Conservation (phyloP, 148 eudicot genomes). For the Chenopodium album region DNA sequence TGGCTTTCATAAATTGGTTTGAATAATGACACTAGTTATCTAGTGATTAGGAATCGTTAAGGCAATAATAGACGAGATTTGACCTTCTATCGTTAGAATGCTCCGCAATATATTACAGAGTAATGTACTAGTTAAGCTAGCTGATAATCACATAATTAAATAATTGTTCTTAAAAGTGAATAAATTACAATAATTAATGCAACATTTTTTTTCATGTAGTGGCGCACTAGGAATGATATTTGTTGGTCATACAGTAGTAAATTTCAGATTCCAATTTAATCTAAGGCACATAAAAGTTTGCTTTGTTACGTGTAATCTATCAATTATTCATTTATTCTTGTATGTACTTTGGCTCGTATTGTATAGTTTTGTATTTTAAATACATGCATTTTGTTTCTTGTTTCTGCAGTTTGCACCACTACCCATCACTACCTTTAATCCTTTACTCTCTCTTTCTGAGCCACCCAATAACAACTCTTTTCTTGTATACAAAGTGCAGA, state of each 20-base stretch:
- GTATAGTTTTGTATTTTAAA: neutral
- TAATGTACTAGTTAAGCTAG: no score
- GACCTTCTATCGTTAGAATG: no score
- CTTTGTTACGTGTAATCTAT: neutral
- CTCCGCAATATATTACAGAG: no score
- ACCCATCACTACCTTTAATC: neutral
- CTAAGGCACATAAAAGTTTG: neutral
- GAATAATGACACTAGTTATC: neutral
- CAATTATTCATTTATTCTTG: neutral
- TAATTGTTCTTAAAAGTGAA: no score
- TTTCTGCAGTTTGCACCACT: neutral
- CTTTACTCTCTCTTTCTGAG: slow-evolving; percentile 14
- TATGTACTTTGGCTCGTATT: no score
- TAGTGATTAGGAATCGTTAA: no score
- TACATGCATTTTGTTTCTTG: neutral
- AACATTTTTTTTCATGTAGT: neutral
- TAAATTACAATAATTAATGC: neutral
- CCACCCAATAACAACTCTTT: neutral
- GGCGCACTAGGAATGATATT: neutral
- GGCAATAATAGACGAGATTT: neutral
- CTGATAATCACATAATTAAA: no score
- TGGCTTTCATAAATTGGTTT: slow-evolving; percentile 17
- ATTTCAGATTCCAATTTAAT: neutral
- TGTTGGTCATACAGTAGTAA: neutral
- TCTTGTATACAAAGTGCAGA: neutral